phyloP scores from a whole-genome alignment of 768 basidiomycete species.

The Neoboletus brunneissimus region DNA sequence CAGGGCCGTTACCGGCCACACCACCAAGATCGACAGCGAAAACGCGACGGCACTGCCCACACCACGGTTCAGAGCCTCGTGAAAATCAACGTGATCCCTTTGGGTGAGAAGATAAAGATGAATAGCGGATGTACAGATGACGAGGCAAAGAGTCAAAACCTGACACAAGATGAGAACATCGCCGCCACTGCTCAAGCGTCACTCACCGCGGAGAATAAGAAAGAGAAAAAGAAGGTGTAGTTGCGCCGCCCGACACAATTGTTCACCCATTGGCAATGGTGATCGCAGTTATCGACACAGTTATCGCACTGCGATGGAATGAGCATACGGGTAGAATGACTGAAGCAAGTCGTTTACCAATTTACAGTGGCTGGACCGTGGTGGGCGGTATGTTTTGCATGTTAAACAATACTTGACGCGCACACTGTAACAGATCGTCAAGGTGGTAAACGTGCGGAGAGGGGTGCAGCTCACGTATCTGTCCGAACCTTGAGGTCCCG shows the following conservation, averaged over 20 bases:
- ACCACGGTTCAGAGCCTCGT: slow-evolving; percentile 45
- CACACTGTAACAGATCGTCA: slow-evolving; percentile 47
- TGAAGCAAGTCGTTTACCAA: slow-evolving; percentile 50
- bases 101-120: slow-evolving; percentile 72
- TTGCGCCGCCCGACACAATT: slow-evolving; percentile 95
- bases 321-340: not conserved
- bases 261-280: slow-evolving; percentile 90
- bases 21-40: slow-evolving; percentile 61
- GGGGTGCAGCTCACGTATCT: slow-evolving; percentile 57
- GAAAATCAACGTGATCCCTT: slow-evolving; percentile 47
- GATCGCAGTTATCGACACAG: slow-evolving; percentile 94
- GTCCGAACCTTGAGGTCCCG: slow-evolving; percentile 76
- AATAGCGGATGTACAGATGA: slow-evolving; percentile 80
- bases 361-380: slow-evolving; percentile 93
- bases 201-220: slow-evolving; percentile 76
- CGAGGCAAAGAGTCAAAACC: slow-evolving; percentile 71
- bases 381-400: slow-evolving; percentile 90
- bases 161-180: slow-evolving; percentile 31
- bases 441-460: not conserved
- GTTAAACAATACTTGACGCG: slow-evolving; percentile 93
- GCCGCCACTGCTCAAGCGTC: not conserved
- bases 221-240: slow-evolving; percentile 88
- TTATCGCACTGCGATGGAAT: slow-evolving; percentile 75
- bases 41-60: slow-evolving; percentile 84
- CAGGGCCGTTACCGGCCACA: slow-evolving; percentile 82